Evolutionary conservation across 345 rosid genomes (phyloP).

Genomic region (Balakata baccata): DNA sequence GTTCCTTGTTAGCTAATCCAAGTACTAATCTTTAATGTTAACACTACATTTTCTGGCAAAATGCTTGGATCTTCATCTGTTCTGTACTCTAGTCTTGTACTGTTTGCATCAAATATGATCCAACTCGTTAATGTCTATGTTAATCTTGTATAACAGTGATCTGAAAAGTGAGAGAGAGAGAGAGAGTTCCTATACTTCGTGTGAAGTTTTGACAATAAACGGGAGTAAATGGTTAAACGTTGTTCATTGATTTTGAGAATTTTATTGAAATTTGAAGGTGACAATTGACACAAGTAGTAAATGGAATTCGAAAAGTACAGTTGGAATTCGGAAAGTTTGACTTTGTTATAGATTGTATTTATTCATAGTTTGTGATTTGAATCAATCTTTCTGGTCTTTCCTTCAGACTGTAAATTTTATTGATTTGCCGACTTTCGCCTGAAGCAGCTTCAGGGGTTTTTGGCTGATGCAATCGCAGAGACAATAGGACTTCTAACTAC

Average conservation of each 20-base stretch:
- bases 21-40: conserved; percentile 1
- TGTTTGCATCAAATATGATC: background rate
- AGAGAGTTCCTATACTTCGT: too few species aligned
- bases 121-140: too few species aligned
- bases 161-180: background rate
- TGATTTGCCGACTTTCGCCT: too few species aligned
- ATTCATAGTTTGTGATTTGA: background rate
- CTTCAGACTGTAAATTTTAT: too few species aligned
- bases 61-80: background rate
- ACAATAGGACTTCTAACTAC: conserved; percentile 43
- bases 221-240: too few species aligned
- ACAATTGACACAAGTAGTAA: too few species aligned
- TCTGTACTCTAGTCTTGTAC: background rate
- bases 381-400: too few species aligned
- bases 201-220: too few species aligned
- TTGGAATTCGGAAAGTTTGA: too few species aligned
- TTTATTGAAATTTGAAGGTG: too few species aligned
- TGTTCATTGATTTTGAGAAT: too few species aligned
- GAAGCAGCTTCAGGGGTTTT: background rate
- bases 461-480: conserved; percentile 39
- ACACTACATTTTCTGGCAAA: background rate
- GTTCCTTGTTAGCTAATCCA: conserved; percentile 5
- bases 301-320: too few species aligned
- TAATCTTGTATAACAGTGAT: background rate
- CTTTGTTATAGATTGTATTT: background rate